Evolutionary conservation across 768 basidiomycete genomes (phyloP).

Genomic region (Lyophyllum shimeji): DNA sequence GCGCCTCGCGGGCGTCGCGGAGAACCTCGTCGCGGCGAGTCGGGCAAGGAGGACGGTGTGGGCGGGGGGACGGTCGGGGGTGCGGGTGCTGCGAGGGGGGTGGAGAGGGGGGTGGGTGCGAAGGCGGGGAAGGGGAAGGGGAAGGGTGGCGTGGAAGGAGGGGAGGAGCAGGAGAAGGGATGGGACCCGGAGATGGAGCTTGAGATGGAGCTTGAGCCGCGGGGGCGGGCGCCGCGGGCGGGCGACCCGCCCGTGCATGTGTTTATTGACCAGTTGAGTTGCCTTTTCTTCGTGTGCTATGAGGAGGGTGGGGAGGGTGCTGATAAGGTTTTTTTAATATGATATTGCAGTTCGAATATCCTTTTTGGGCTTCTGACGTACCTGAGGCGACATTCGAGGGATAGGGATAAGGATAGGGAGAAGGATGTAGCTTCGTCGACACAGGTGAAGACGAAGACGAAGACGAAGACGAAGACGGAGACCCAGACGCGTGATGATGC

Average conservation of each 20-base stretch:
- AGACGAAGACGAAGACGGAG: too few species aligned
- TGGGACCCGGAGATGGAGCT: not conserved
- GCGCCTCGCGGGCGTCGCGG: conserved; percentile 12
- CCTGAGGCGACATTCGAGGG: conserved; percentile 46
- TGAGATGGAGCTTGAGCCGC: conserved; percentile 33
- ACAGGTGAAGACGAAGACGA: too few species aligned
- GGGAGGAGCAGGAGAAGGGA: conserved; percentile 1
- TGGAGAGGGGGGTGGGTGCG: conserved; percentile 1
- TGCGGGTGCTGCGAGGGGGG: too few species aligned
- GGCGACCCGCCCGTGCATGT: conserved; percentile 39
- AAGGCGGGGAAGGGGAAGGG: not conserved
- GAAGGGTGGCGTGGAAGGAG: not conserved
- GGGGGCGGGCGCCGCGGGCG: conserved; percentile 29
- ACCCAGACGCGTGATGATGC: too few species aligned
- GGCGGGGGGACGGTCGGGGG: too few species aligned
- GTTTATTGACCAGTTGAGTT: conserved; percentile 62
- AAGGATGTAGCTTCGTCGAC: too few species aligned
- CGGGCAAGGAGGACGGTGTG: not conserved
- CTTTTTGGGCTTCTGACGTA: conserved; percentile 79
- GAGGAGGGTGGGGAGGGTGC: too few species aligned
- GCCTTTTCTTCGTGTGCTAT: too few species aligned
- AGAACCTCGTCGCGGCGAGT: conserved; percentile 10
- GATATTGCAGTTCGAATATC: conserved; percentile 85
- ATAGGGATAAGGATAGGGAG: too few species aligned
- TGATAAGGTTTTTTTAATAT: too few species aligned